Percentiles rank a stretch among this genome's conserved stretches.
Conservation (phyloP, 371 early-diverging fungal species). For the Cladochytrium tenue region DNA sequence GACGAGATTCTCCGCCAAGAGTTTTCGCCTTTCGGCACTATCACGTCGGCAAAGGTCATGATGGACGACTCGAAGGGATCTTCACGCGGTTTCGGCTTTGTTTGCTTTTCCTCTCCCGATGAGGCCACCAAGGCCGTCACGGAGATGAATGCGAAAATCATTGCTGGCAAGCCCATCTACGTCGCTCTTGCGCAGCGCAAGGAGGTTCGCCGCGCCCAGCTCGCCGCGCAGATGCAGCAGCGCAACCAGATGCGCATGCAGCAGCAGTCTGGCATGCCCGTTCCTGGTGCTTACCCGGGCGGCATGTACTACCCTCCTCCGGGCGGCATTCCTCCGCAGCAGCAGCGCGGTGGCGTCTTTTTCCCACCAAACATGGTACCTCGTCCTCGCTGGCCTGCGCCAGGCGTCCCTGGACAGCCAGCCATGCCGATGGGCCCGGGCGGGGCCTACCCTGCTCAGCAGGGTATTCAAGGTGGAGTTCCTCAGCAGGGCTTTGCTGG, state of each 20-base stretch:
- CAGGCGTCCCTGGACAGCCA: constrained; percentile 61
- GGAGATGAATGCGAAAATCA: constrained; percentile 77
- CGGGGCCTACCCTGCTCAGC: constrained; percentile 14
- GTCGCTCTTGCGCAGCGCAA: constrained; percentile 97
- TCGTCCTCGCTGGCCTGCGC: constrained; percentile 74
- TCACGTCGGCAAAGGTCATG: constrained; percentile 97
- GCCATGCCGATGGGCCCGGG: constrained; percentile 31
- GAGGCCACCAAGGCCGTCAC: constrained; percentile 69
- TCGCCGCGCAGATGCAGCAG: constrained; percentile 93
- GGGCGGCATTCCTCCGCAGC: constrained; percentile 52
- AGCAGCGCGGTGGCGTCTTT: constrained; percentile 66
- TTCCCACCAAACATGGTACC: constrained; percentile 76
- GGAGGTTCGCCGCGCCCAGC: constrained; percentile 89
- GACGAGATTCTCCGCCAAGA: constrained; percentile 94
- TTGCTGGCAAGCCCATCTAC: constrained; percentile 86
- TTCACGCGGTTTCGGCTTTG: constrained; percentile 85
- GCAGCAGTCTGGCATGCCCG: constrained; percentile 37
- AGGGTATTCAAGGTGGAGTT: constrained; percentile 5
- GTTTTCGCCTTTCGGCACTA: constrained; percentile 92
- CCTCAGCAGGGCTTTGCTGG: constrained; percentile 18
- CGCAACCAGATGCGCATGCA: constrained; percentile 74
- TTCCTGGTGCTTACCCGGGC: constrained; percentile 41
- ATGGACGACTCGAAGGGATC: constrained; percentile 74
- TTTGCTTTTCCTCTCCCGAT: constrained; percentile 64
- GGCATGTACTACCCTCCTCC: constrained; percentile 44